A percentile compares a stretch with the other conserved stretches of the same genome.
phyloP scores from a whole-genome alignment of 2,329 filamentous ascomycete genomes.

The Apiospora rasikravindrae region DNA sequence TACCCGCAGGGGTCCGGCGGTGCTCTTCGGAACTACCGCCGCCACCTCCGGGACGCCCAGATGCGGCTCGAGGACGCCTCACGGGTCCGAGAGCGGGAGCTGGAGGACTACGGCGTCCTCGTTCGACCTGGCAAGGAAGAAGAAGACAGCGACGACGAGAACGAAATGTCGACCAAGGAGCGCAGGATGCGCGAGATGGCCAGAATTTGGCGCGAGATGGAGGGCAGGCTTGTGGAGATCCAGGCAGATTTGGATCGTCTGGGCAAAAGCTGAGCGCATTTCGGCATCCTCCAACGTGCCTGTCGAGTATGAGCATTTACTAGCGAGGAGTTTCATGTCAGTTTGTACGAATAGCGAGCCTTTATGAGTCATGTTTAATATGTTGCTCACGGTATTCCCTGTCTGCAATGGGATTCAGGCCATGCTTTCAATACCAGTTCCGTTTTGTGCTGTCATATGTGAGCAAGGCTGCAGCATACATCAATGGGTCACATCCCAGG shows the following conservation, averaged over 20 bases:
- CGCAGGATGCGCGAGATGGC: conserved; percentile 60
- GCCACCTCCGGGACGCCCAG: conserved; percentile 55
- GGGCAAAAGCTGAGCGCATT: conserved; percentile 21
- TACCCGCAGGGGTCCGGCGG: conserved; percentile 48
- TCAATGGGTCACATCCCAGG: background rate
- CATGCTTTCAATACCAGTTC: too few relatives aligned
- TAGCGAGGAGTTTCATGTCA: background rate
- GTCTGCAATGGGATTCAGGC: background rate
- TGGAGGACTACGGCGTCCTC: conserved; percentile 56
- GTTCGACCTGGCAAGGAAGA: conserved; percentile 27
- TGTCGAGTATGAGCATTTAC: too few relatives aligned
- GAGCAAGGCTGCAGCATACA: background rate
- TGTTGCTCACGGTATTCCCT: background rate
- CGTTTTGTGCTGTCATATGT: too few relatives aligned
- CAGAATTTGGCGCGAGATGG: conserved; percentile 56
- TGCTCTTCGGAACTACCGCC: conserved; percentile 51
- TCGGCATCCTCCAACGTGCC: background rate
- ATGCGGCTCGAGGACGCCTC: conserved; percentile 51
- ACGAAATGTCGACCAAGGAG: conserved; percentile 45
- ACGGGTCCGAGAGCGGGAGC: conserved; percentile 46
- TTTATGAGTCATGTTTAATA: background rate
- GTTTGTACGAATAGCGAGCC: background rate
- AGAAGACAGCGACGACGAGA: conserved; percentile 32
- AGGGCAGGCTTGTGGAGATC: conserved; percentile 54
- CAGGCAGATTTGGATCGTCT: conserved; percentile 50